These are phyloP conservation scores for Bruguiera parviflora DNA, from an alignment of 345 rosid genomes.

Conservation along the genomic window DNA sequence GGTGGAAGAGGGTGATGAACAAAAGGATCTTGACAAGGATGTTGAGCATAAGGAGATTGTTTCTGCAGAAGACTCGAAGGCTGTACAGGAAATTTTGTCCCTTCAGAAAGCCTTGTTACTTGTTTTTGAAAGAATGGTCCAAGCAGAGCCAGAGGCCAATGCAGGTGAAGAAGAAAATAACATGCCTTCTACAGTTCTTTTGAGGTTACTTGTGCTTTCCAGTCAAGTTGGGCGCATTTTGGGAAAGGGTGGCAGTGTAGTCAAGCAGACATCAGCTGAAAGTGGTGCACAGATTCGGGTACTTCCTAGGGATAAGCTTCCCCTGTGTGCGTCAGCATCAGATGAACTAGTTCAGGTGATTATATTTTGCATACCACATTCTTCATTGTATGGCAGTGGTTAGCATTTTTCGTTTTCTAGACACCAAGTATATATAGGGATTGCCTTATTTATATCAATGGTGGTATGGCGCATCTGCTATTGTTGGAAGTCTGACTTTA, in stretches of 20 bases:
- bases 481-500: no score
- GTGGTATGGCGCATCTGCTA: no score
- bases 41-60: constrained; percentile 29
- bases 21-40: constrained; percentile 21
- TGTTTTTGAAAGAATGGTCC: constrained; percentile 53
- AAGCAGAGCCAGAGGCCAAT: constrained; percentile 31
- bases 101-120: constrained; percentile 55
- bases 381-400: background rate
- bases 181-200: constrained; percentile 28
- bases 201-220: constrained; percentile 57
- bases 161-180: constrained; percentile 36
- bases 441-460: no score
- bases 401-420: background rate
- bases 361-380: background rate
- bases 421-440: background rate
- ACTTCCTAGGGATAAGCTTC: constrained; percentile 65
- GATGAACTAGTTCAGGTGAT: constrained; percentile 68
- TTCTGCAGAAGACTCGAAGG: constrained; percentile 29
- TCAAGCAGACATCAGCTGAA: constrained; percentile 53
- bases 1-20: constrained; percentile 21
- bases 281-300: constrained; percentile 69
- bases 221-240: constrained; percentile 63
- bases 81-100: constrained; percentile 34
- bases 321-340: constrained; percentile 42
- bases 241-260: constrained; percentile 65